phyloP scores from a whole-genome alignment of 768 basidiomycete species.

The Floccularia luteovirens region DNA sequence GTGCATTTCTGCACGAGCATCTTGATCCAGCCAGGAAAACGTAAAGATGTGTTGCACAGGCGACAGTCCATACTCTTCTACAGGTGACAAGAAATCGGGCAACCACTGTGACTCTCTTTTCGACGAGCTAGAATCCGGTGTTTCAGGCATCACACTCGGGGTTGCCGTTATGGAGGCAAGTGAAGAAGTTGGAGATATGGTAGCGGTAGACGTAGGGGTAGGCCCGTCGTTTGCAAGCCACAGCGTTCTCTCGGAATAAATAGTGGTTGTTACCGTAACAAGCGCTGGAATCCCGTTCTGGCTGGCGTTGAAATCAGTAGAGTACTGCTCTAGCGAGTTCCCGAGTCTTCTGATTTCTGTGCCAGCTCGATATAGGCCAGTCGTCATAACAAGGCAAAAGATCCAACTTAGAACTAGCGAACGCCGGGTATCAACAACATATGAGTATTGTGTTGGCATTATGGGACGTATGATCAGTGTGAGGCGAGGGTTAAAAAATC shows the following conservation, averaged over 20 bases:
- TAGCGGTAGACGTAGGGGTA: constrained; percentile 4
- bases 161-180: not conserved
- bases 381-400: constrained; percentile 18
- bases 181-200: not conserved
- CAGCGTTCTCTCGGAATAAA: constrained; percentile 17
- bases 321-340: constrained; percentile 17
- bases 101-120: not conserved
- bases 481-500: constrained; percentile 51
- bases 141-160: not conserved
- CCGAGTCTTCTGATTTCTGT: constrained; percentile 19
- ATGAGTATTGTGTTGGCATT: constrained; percentile 6
- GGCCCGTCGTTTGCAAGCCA: constrained; percentile 13
- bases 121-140: constrained; percentile 1
- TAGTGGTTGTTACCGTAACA: constrained; percentile 34
- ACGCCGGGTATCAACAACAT: constrained; percentile 10
- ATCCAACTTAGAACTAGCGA: constrained; percentile 19
- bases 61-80: constrained; percentile 19
- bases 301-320: constrained; percentile 12
- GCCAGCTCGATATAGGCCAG: constrained; percentile 16
- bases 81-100: constrained; percentile 2
- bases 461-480: constrained; percentile 24
- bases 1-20: constrained; percentile 12
- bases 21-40: constrained; percentile 24
- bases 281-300: constrained; percentile 14
- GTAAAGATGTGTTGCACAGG: constrained; percentile 20